Evolutionary conservation across 192 early-diverging fungal genomes (phyloP).

Genomic region (Dissophora ornata): DNA sequence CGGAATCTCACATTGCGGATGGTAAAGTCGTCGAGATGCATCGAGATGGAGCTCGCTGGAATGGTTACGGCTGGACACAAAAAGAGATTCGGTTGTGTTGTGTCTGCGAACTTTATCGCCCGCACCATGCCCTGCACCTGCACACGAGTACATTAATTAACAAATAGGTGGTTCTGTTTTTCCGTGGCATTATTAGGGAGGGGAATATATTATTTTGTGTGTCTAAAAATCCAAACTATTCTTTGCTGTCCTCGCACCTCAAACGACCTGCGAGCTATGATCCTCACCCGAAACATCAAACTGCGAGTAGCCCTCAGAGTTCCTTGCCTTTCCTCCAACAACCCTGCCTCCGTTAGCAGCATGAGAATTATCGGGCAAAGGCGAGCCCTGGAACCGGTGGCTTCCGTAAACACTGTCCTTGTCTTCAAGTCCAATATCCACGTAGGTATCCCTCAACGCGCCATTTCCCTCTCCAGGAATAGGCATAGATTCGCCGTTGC

Average conservation of each 20-base stretch:
- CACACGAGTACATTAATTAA: too few species aligned
- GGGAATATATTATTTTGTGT: too few species aligned
- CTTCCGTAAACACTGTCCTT: slow-evolving; percentile 43
- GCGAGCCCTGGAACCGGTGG: slow-evolving; percentile 25
- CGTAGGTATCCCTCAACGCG: not conserved
- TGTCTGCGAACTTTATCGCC: too few species aligned
- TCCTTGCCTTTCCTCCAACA: slow-evolving; percentile 16
- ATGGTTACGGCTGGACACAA: too few species aligned
- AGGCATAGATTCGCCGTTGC: not conserved
- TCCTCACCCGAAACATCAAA: slow-evolving; percentile 35
- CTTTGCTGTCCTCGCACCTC: too few species aligned
- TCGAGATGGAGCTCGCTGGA: not conserved
- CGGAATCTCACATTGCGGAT: slow-evolving; percentile 28
- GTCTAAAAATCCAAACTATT: too few species aligned
- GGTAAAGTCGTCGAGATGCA: slow-evolving; percentile 29
- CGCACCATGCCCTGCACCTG: too few species aligned
- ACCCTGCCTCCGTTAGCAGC: slow-evolving; percentile 20
- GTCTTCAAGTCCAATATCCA: slow-evolving; percentile 5
- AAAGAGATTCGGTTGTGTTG: too few species aligned
- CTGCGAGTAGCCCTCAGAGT: slow-evolving; percentile 42
- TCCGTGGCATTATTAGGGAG: too few species aligned
- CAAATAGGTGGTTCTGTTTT: too few species aligned
- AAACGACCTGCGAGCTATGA: not conserved
- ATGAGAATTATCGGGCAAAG: not conserved
- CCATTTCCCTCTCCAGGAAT: not conserved